These are phyloP conservation scores for Ichthyophthirius multifiliis DNA, from an alignment of 169 alveolate genomes.

Conservation along the genomic window DNA sequence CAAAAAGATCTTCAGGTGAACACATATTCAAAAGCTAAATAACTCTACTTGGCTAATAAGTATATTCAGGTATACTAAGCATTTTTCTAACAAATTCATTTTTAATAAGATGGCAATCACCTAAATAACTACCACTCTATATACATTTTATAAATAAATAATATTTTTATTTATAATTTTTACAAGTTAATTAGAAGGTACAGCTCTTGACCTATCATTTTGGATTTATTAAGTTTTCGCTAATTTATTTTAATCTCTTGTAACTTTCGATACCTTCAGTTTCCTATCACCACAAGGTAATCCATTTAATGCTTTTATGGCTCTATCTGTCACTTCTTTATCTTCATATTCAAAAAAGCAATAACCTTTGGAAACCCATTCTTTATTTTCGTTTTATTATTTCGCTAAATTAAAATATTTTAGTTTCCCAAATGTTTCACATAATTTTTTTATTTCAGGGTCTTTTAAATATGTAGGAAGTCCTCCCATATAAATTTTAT, in stretches of 20 bases:
- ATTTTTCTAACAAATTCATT: conserved; percentile 33
- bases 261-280: conserved; percentile 72
- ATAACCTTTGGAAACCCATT: conserved; percentile 68
- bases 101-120: conserved; percentile 41
- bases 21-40: conserved; percentile 60
- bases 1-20: conserved; percentile 74
- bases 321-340: conserved; percentile 75
- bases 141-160: not conserved
- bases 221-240: not conserved
- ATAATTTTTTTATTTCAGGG: conserved; percentile 71
- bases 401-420: conserved; percentile 74
- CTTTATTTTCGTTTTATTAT: conserved; percentile 52
- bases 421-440: conserved; percentile 78
- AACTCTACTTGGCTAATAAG: conserved; percentile 64
- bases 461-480: conserved; percentile 73
- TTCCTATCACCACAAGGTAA: conserved; percentile 76
- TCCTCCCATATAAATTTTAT: conserved; percentile 80
- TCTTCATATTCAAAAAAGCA: conserved; percentile 82
- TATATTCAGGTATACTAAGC: conserved; percentile 57
- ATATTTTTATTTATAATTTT: not conserved
- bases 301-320: conserved; percentile 78
- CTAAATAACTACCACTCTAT: conserved; percentile 31
- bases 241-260: conserved; percentile 1
- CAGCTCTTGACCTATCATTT: conserved; percentile 24
- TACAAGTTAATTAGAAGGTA: conserved; percentile 35